Conservation (phyloP, 495 filamentous ascomycete species). For the Penicillium parvum region DNA sequence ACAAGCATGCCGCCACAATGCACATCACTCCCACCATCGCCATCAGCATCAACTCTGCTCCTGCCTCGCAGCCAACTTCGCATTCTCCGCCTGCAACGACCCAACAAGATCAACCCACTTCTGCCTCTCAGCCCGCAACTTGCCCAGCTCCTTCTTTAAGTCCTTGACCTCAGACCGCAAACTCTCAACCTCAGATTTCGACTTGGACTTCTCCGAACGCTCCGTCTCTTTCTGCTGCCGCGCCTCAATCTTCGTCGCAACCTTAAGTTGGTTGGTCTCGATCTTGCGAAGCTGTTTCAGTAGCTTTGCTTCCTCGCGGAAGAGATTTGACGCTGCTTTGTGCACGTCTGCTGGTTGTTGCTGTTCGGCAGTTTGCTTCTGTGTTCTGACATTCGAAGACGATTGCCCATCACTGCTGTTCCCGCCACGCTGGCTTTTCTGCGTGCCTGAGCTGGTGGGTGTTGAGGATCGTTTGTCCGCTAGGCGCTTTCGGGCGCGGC, state of each 20-base stretch:
- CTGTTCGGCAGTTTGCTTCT: slow-evolving; percentile 10
- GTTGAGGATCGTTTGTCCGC: slow-evolving; percentile 56
- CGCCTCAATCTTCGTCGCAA: slow-evolving; percentile 41
- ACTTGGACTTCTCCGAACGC: slow-evolving; percentile 54
- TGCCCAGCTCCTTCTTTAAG: slow-evolving; percentile 52
- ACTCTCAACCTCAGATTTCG: slow-evolving; percentile 41
- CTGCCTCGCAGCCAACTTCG: slow-evolving; percentile 27
- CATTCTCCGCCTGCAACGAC: slow-evolving; percentile 64
- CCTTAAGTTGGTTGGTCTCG: slow-evolving; percentile 37
- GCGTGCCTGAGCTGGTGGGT: slow-evolving; percentile 55
- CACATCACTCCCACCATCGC: not conserved
- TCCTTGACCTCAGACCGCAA: slow-evolving; percentile 52
- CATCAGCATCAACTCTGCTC: not conserved
- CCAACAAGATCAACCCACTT: slow-evolving; percentile 58
- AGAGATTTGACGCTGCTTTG: slow-evolving; percentile 29
- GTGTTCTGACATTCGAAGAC: not conserved
- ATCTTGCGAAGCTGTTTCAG: slow-evolving; percentile 37
- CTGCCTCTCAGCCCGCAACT: slow-evolving; percentile 55
- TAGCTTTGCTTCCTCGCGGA: slow-evolving; percentile 35
- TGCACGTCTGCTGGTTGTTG: slow-evolving; percentile 17
- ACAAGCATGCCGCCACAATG: too few species aligned
- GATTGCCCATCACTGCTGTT: slow-evolving; percentile 10
- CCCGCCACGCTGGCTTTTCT: slow-evolving; percentile 40
- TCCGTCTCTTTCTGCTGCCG: slow-evolving; percentile 51
- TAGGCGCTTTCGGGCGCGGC: slow-evolving; percentile 26